Evolutionary conservation across 148 eudicot species (phyloP), one percentile per base, ranked within the genome.

Genomic region (Dianthus caryophyllus): DNA sequence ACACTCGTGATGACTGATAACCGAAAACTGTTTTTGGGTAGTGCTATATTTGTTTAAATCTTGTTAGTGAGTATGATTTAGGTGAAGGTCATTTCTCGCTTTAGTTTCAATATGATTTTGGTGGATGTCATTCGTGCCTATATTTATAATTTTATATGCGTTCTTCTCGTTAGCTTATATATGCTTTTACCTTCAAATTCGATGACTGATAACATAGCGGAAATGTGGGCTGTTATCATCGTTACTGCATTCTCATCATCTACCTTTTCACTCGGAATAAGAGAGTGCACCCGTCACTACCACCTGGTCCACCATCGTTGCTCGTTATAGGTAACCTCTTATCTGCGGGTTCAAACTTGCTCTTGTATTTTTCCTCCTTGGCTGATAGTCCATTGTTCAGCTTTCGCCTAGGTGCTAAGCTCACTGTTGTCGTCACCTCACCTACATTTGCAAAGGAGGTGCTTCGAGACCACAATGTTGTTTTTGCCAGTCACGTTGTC

Each of bases 271-370:
- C n/a, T n/a, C n/a, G n/a, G n/a, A n/a, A n/a, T n/a, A n/a, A n/a
- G n/a, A n/a, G n/a, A n/a, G n/a, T n/a, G n/a, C n/a, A 20, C 1
- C 77, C 77, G 41, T 68, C 71, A 41, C 44, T 77, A 4, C 92
- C 91, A 0, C 92, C 90, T 0, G 92, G 92, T 17, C 90, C 90
- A 4, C 1, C 1, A 26, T 81, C 84, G 46, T 70, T 87, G 0
- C 96, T 92, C 36, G 26, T 90, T 0, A n/a, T 90, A 0, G 93
- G 96, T 1, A 83, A 77, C 80, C 84, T 90, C 15, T 81, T 81
- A 48, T 85, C 84, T 33, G 75, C 88, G 1, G 81, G 76, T 51
- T 85, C 88, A 0, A 85, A 88, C 47, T 84, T 86, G 56, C 95
- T 88, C 72, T n/a, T n/a, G n/a, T n/a, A n/a, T n/a, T n/a, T n/a